Conservation (phyloP, 495 filamentous ascomycete species). For the Neurospora sp. region DNA sequence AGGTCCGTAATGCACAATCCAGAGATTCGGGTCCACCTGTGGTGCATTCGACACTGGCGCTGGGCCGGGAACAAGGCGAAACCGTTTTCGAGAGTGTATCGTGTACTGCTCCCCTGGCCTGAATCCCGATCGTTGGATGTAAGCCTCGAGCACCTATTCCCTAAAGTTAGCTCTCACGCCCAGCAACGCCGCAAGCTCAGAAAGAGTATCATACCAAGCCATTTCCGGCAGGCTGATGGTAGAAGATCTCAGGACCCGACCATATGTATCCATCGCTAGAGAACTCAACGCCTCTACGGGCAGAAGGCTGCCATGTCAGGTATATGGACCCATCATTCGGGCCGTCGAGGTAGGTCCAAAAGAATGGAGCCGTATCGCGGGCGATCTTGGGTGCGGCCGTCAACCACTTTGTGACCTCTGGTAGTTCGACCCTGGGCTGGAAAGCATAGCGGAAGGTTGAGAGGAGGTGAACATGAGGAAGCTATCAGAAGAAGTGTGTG, state of each 20-base stretch:
- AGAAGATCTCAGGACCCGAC: slow-evolving; percentile 66
- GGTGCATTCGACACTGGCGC: slow-evolving; percentile 49
- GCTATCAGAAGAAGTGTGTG: slow-evolving; percentile 31
- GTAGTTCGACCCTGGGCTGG: slow-evolving; percentile 52
- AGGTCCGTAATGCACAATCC: slow-evolving; percentile 87
- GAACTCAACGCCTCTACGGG: slow-evolving; percentile 54
- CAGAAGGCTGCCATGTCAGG: slow-evolving; percentile 75
- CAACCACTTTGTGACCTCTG: slow-evolving; percentile 67
- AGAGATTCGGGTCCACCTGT: slow-evolving; percentile 67
- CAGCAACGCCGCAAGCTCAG: background rate
- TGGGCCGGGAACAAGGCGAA: slow-evolving; percentile 62
- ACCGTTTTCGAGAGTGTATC: slow-evolving; percentile 68
- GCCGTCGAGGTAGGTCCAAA: slow-evolving; percentile 81
- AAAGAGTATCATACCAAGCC: slow-evolving; percentile 56
- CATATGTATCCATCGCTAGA: slow-evolving; percentile 90
- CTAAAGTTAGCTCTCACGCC: slow-evolving; percentile 7
- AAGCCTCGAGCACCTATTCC: slow-evolving; percentile 61
- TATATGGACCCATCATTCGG: slow-evolving; percentile 72
- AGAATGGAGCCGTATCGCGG: slow-evolving; percentile 65
- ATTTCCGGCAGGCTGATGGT: slow-evolving; percentile 53
- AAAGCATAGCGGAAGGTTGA: slow-evolving; percentile 65
- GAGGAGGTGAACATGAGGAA: slow-evolving; percentile 79
- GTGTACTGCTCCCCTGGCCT: slow-evolving; percentile 59
- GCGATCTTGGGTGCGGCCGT: slow-evolving; percentile 70
- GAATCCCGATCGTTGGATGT: slow-evolving; percentile 68